Base-by-base conservation (phyloP, 2,329 filamentous ascomycete genomes). In the Bipolaris gigantea region DNA sequence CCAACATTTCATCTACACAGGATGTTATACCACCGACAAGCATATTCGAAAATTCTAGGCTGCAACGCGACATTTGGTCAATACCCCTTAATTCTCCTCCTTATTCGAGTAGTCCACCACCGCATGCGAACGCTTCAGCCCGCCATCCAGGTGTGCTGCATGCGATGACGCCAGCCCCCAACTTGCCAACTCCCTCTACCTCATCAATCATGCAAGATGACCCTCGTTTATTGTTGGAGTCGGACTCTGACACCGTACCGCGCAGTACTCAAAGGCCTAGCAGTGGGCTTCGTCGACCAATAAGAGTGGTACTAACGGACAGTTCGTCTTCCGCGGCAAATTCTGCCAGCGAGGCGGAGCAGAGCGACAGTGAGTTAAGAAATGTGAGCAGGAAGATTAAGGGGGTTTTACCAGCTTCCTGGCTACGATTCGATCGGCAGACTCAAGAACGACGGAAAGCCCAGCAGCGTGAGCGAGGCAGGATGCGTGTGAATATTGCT, bases 341-440 rank as follows among this genome's bases (percentile, higher is more conserved):
- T 7, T 59, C 60, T 23, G 64, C 64, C 5, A 63, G 62, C 25
- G 67, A 73, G 18, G 62, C 69, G 4, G 71, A 74, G 38, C 61
- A 67, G 5, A 68, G 63, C 23, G 67, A 73, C 15, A 59, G 53
- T 5, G 70, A 69, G 46, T 50, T 79, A 11, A 62, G 61, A 39
- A 60, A 68, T 32, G 74, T 75, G 36, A 65, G 70, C 9, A 77
- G 71, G 49, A 74, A 73, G 34, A 81, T 81, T 43, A 77, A 70
- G 65, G 79, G 79, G 11, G 79, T 81, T 7, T 63, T 81, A 16
- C 79, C 79, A 23, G 79, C 79, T 27, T 81, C 79, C 1, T 81
- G 78, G 77, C 61, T 81, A 46, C 78, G 74, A 46, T 73, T 81
- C 25, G 79, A 81, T 55, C 65, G 69, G n/a, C 70, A 76, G 53